phyloP scores from a whole-genome alignment of 75 land plant genomes.

The Picea glauca region DNA sequence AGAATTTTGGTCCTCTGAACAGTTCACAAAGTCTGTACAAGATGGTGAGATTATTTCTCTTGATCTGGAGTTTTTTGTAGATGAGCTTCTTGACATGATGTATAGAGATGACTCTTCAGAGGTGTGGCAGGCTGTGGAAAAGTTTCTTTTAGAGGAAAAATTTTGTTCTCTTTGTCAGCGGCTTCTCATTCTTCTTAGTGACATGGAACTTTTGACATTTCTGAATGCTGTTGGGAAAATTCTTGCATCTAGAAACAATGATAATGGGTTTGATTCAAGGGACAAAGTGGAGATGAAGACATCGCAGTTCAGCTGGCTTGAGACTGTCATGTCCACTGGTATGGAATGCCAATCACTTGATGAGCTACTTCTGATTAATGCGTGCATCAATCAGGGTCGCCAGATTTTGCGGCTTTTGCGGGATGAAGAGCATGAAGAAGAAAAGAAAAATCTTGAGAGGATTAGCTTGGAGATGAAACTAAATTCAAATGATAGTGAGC shows the following conservation, averaged over 20 bases:
- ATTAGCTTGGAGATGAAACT: conserved; percentile 19
- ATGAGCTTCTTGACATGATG: conserved; percentile 65
- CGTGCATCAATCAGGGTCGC: conserved; percentile 57
- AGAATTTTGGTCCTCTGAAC: conserved; percentile 86
- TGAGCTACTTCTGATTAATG: conserved; percentile 60
- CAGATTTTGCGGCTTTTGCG: conserved; percentile 56
- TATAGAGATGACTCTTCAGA: conserved; percentile 44
- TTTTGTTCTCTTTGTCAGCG: conserved; percentile 60
- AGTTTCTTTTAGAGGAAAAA: conserved; percentile 60
- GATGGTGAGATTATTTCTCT: conserved; percentile 71
- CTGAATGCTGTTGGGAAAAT: conserved; percentile 33
- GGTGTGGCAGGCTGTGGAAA: conserved; percentile 55
- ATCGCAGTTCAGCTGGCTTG: conserved; percentile 46
- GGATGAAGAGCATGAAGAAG: conserved; percentile 67
- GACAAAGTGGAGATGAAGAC: background rate
- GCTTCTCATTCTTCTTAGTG: conserved; percentile 67
- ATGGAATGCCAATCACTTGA: conserved; percentile 32
- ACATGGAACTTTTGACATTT: conserved; percentile 42
- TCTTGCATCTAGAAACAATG: conserved; percentile 10
- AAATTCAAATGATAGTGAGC: conserved; percentile 15
- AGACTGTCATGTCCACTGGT: conserved; percentile 37
- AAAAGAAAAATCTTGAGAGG: conserved; percentile 24
- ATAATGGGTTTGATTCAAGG: conserved; percentile 15
- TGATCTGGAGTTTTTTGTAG: conserved; percentile 64
- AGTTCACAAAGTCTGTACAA: conserved; percentile 64